phyloP scores from a whole-genome alignment of 768 basidiomycete genomes.

The Hericium rajendrae region DNA sequence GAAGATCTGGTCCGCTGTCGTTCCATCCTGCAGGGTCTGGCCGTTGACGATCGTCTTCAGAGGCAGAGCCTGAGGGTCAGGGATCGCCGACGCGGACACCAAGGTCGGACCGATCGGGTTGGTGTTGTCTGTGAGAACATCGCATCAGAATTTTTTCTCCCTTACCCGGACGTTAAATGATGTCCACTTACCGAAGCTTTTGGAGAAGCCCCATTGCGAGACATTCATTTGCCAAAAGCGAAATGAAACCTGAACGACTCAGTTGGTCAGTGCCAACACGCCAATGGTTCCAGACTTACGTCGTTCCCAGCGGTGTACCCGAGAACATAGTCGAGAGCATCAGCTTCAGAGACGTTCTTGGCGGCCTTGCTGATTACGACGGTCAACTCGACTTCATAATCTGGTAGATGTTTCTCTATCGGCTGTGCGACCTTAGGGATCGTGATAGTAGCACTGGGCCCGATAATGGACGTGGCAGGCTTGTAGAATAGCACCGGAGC shows the following conservation, averaged over 20 bases:
- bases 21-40: slow-evolving; percentile 61
- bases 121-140: slow-evolving; percentile 38
- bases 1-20: slow-evolving; percentile 80
- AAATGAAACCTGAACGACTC: slow-evolving; percentile 54
- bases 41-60: slow-evolving; percentile 64
- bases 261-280: neutral
- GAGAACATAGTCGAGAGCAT: slow-evolving; percentile 80
- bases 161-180: too few species aligned
- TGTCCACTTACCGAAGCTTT: slow-evolving; percentile 58
- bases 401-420: slow-evolving; percentile 57
- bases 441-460: slow-evolving; percentile 53
- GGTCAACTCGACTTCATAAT: slow-evolving; percentile 76
- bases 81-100: slow-evolving; percentile 53
- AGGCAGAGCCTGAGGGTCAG: slow-evolving; percentile 54
- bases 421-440: slow-evolving; percentile 67
- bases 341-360: slow-evolving; percentile 68
- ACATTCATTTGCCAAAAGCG: slow-evolving; percentile 72
- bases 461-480: slow-evolving; percentile 59
- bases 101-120: slow-evolving; percentile 78
- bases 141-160: too few species aligned
- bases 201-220: slow-evolving; percentile 84
- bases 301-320: slow-evolving; percentile 79
- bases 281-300: slow-evolving; percentile 27
- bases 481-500: slow-evolving; percentile 77
- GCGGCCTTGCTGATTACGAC: slow-evolving; percentile 78